Base-by-base conservation (phyloP, 2,329 filamentous ascomycete genomes). In the Geosmithia flava region DNA sequence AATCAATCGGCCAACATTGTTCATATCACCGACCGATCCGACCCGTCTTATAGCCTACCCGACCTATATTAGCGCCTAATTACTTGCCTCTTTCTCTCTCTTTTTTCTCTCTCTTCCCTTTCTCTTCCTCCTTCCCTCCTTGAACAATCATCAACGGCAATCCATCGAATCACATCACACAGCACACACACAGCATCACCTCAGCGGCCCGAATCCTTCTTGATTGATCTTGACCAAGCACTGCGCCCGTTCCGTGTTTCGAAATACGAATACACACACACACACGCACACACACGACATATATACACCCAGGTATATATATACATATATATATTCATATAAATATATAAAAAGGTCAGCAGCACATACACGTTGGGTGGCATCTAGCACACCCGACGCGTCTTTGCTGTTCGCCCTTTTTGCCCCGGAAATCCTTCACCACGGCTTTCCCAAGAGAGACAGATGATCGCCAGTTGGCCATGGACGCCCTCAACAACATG, bases 401-500 rank as follows among this genome's bases (percentile, higher is more conserved):
- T 5, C 33, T n/a, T 16, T 37, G 33, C 33, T 37, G 33, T 16
- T n/a, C n/a, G 13, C 3, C 43, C 16, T 15, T 20, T n/a, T n/a
- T n/a, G n/a, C n/a, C n/a, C 43, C n/a, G 20, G 23, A 27, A 27
- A 27, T 27, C 23, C 8, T 27, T n/a, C 43, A 44, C 3, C 8
- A 44, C 43, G 43, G 43, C 43, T n/a, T 17, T n/a, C 15, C 27
- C 23, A 2, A 11, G 20, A n/a, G 19, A 17, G 19, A 13, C 43
- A 16, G 23, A 29, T 11, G 15, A 7, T 6, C 15, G 39, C 55
- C 56, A 58, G 47, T 67, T 69, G 65, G 66, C 68, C 52, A 74
- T 76, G 64, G 79, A 82, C 51, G 73, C 78, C 27, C 63, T 83
- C 48, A 71, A 66, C 48, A 72, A 71, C 50, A 67, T 83, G 39